Base-by-base conservation (phyloP, 2,329 filamentous ascomycete genomes). In the Colletotrichum cereale region DNA sequence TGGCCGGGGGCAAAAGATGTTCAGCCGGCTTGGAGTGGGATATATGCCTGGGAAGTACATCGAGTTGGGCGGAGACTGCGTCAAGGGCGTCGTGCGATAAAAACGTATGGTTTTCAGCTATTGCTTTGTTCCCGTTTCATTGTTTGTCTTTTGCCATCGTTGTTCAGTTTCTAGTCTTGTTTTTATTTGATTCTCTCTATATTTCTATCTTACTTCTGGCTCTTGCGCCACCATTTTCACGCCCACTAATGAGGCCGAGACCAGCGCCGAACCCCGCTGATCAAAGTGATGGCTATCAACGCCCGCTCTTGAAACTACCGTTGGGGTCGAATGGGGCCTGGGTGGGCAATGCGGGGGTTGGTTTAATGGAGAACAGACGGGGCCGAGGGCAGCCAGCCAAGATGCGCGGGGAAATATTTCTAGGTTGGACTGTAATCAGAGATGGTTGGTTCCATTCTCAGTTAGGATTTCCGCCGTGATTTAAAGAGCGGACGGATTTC, bases 331-430 rank as follows among this genome's bases (percentile, higher is more conserved):
- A 21, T 26, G 36, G 16, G 34, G n/a, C n/a, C n/a, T n/a, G n/a
- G 36, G 26, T 36, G 8, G 16, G 31, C 18, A 56, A 31, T 12
- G 66, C 52, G 66, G 61, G 50, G 36, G 24, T 29, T 65, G 42
- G 61, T 52, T 61, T 44, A 36, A 64, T 31, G 42, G 44, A 65
- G 61, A 62, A 26, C 61, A 42, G 66, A 50, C 52, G 38, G 65
- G 55, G 58, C 48, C 58, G 48, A 44, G 38, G 48, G 21, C 21
- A 47, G 21, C 21, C 16, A 52, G 48, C 48, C 14, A 29, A 52
- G 21, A 31, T 62, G 50, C 31, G 31, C n/a, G 24, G 24, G 31
- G 14, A 38, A 52, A 38, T 14, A 40, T 5, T 62, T 29, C 60
- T n/a, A 10, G 11, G 14, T 6, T 36, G 1, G 10, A 42, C 42